Evolutionary conservation across 495 filamentous ascomycete species (phyloP), one percentile per base, ranked within the genome.

Genomic region (Peziza echinospora): DNA sequence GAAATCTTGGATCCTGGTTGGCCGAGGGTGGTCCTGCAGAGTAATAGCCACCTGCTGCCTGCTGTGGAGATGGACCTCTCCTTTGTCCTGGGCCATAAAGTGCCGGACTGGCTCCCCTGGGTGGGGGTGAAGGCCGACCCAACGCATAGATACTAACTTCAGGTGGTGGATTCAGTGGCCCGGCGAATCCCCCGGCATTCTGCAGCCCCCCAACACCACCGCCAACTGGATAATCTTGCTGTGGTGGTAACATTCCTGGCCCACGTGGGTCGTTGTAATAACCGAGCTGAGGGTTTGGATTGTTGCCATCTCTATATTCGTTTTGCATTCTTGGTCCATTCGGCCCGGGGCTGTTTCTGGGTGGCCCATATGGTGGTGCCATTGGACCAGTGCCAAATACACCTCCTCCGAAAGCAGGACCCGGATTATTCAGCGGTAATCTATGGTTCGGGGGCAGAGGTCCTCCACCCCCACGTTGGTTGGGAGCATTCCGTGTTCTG

Each of bases 201-300:
- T 17, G 13, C 19, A 13, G 30, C n/a, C n/a, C n/a, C n/a, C n/a
- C n/a, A n/a, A n/a, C n/a, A n/a, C n/a, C n/a, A 37, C 19, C 30
- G 13, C 30, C 30, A 37, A 37, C 3, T 37, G 30, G 13, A 6
- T 37, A 37, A 17, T 37, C 30, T 13, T 24, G 13, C n/a, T 43
- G 17, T 13, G 19, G 23, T 24, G 41, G 41, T 37, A 37, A 37
- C 28, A 9, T 9, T 37, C 16, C 28, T 37, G 28, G 28, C 41
- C 11, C 19, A 21, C 41, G 41, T 43, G 23, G 41, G 13, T 21
- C 41, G 11, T 21, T 21, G 5, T 24, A 43, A 9, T 16, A 9
- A 9, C 28, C 9, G 28, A 37, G 9, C 10, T 21, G 13, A n/a
- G 19, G 44, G 73, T 77, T 47, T 69, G 64, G 30, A 6, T 11